Conservation (phyloP, 2,329 filamentous ascomycete genomes). For the Ceratocystis papillata region DNA sequence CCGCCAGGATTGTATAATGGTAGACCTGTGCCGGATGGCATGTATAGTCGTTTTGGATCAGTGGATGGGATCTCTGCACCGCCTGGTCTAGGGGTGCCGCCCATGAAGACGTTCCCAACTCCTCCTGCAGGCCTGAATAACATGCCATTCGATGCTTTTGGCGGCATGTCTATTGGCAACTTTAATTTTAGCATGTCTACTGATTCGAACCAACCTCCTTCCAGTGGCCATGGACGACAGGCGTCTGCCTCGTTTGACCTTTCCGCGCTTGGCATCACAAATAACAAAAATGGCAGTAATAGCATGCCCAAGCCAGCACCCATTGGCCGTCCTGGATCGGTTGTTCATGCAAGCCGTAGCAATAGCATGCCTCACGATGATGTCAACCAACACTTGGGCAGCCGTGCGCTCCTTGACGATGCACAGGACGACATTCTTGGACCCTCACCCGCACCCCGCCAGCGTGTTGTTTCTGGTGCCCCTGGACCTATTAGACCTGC, state of each 20-base stretch:
- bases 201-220: slow-evolving; percentile 27
- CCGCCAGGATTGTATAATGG: slow-evolving; percentile 36
- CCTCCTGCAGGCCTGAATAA: slow-evolving; percentile 17
- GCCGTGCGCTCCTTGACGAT: slow-evolving; percentile 76
- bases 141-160: slow-evolving; percentile 18
- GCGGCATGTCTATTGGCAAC: slow-evolving; percentile 17
- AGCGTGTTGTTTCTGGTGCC: slow-evolving; percentile 25
- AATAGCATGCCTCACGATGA: slow-evolving; percentile 42
- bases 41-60: slow-evolving; percentile 23
- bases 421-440: slow-evolving; percentile 32
- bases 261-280: slow-evolving; percentile 31
- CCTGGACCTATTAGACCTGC: slow-evolving; percentile 24
- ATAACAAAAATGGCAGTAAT: slow-evolving; percentile 29
- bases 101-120: slow-evolving; percentile 36
- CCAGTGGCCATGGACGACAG: slow-evolving; percentile 60
- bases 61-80: slow-evolving; percentile 18
- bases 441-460: slow-evolving; percentile 12
- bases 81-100: slow-evolving; percentile 24
- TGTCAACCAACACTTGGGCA: slow-evolving; percentile 72
- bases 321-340: slow-evolving; percentile 77
- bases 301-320: slow-evolving; percentile 69
- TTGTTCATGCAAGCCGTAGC: slow-evolving; percentile 37
- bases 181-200: slow-evolving; percentile 1
- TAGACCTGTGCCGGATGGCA: slow-evolving; percentile 21
- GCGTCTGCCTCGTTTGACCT: slow-evolving; percentile 58